phyloP scores from a whole-genome alignment of 768 basidiomycete species.

The Lactarius akahatsu region DNA sequence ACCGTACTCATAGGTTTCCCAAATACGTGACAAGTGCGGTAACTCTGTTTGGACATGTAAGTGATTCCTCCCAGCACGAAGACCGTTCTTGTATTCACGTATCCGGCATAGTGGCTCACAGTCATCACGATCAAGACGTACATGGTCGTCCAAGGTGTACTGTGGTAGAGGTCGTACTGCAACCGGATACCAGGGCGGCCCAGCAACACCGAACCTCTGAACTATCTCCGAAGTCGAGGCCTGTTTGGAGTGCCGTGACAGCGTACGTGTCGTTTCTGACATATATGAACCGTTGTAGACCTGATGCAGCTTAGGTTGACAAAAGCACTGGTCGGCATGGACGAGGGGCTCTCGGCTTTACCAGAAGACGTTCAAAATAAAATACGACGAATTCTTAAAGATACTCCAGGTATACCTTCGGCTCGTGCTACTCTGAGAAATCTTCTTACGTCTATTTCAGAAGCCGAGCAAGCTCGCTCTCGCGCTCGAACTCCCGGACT shows the following conservation, averaged over 20 bases:
- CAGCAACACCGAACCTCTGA: neutral
- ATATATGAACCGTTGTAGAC: neutral
- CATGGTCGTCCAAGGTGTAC: slow-evolving; percentile 20
- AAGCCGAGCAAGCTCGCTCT: neutral
- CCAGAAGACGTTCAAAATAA: neutral
- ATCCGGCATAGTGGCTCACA: slow-evolving; percentile 9
- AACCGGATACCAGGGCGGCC: neutral
- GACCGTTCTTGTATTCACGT: neutral
- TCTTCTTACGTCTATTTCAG: slow-evolving; percentile 9
- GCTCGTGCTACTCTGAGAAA: neutral
- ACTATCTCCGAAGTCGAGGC: slow-evolving; percentile 17
- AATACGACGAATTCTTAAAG: slow-evolving; percentile 8
- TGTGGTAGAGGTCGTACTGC: slow-evolving; percentile 14
- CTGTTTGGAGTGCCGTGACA: slow-evolving; percentile 16
- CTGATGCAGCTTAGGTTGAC: slow-evolving; percentile 11
- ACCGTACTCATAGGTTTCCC: slow-evolving; percentile 10
- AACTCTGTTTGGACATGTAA: neutral
- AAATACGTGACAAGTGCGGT: neutral
- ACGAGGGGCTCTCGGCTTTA: neutral
- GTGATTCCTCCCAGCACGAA: neutral
- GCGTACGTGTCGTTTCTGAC: slow-evolving; percentile 1
- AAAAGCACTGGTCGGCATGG: neutral
- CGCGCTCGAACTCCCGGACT: neutral
- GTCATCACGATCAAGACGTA: slow-evolving; percentile 17
- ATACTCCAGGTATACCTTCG: slow-evolving; percentile 8